Base-by-base conservation (phyloP, 495 filamentous ascomycete species). In the Neurospora pannonica region DNA sequence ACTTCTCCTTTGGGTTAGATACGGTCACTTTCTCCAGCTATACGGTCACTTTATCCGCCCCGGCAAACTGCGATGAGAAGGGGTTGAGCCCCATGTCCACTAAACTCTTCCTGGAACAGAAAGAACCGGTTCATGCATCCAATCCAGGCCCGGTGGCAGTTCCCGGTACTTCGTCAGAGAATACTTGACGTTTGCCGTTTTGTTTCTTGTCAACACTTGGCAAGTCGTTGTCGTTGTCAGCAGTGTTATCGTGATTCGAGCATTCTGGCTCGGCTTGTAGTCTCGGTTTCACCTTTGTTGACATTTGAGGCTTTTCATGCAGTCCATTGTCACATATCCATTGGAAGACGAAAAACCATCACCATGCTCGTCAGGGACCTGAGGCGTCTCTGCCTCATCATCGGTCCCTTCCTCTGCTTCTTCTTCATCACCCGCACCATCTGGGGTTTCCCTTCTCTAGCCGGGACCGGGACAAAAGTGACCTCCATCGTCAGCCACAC, bases 311-410 rank as follows among this genome's bases (percentile, higher is more conserved):
- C 10, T 7, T 34, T 21, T 34, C 15, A 34, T 62, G 31, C 28
- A 17, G 13, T 34, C 54, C 54, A 62, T 34, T 62, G 24, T 17
- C 28, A 62, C 54, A 5, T 15, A 60, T 60, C 46, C 21, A 28
- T 54, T 28, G 46, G 21, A 54, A 28, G 2, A 7, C 54, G 4
- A 31, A 6, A 17, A 60, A 24, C n/a, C 24, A 60, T 9, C 54
- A 70, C 72, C 38, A 83, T 84, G 83, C 46, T 83, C 13, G 75
- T 79, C 21, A 74, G 79, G 71, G 82, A 81, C 72, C 60, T 81
- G 7, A 81, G 76, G 74, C 81, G 83, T 13, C 40, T 78, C 34
- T 38, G 72, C 37, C 78, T 84, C 37, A 6, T 83, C 31, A 38
- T 80, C 2, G 74, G 71, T 38, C 79, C 80, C 21, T 28, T 80